Conservation (phyloP, 129 eudicot genomes). For the Apium graveolens region DNA sequence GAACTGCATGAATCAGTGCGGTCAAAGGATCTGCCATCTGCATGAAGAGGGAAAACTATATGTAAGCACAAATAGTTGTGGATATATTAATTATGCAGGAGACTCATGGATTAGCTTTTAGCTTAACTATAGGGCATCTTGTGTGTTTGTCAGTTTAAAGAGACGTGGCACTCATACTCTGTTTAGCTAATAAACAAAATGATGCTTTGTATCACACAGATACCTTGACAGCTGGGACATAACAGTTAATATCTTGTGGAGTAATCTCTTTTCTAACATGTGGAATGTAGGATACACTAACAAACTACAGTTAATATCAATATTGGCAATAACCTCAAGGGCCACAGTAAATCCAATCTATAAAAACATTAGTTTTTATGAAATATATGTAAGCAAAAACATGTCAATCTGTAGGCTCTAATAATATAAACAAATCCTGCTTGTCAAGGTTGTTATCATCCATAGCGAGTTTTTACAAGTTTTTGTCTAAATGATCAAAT, state of each 20-base stretch:
- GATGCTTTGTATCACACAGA: background rate
- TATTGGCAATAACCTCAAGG: background rate
- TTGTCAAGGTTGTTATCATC: background rate
- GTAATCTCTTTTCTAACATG: background rate
- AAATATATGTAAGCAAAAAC: background rate
- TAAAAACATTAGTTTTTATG: background rate
- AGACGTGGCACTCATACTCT: background rate
- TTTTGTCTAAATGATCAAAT: background rate
- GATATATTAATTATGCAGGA: background rate
- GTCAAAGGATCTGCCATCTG: conserved; percentile 99
- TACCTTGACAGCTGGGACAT: background rate
- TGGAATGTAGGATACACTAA: background rate
- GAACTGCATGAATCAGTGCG: conserved; percentile 90
- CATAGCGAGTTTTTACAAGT: background rate
- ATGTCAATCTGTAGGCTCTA: background rate
- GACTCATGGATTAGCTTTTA: background rate
- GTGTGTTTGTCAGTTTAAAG: background rate
- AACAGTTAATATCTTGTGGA: background rate
- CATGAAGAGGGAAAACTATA: conserved; percentile 18
- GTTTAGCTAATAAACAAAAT: background rate
- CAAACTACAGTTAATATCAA: background rate
- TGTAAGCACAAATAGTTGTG: background rate
- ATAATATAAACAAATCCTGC: background rate
- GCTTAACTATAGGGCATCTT: background rate
- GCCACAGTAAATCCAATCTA: background rate